Evolutionary conservation across 306 rosid genomes (phyloP), one percentile per base, ranked within the genome.

Genomic region (Fragaria iinumae): DNA sequence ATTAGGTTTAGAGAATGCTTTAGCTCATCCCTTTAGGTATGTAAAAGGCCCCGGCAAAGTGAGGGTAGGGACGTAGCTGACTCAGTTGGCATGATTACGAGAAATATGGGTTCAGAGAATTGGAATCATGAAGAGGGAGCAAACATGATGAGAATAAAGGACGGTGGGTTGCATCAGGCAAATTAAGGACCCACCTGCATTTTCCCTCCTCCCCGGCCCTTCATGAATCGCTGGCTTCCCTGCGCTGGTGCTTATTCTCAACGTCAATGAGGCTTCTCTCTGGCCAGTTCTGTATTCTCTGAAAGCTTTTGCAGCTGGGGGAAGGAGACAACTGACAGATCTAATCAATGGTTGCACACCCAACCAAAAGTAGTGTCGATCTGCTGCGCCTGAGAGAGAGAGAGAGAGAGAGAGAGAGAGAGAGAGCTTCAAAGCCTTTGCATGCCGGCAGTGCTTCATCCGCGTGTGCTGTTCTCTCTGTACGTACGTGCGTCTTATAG

Each of bases 41-140:
- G 21, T 41, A 59, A 32, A 25, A 18, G 72, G 71, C n/a, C 44
- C 77, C 29, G 45, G 48, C 39, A 67, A 12, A 14, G 41, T 62
- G 25, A 41, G 13, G 53, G 75, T 67, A 76, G 84, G 82, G 69
- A 48, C 82, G 17, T 39, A 1, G 80, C 59, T 76, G 85, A 72
- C 73, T 76, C 83, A 60, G 76, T 47, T 68, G 85, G 25, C 71
- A 78, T 82, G 76, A 80, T 80, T 67, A 59, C 79, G 82, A 49
- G 55, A 39, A 66, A 79, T 79, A 81, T 81, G 87, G 84, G 86
- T 66, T 81, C 66, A 74, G 71, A 74, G 84, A 84, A 67, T 76
- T 74, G 70, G 84, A 74, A 69, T 81, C 63, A 83, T 81, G 73
- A 76, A 74, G 62, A 56, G 78, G 68, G 60, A 75, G 82, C 71